Evolutionary conservation across 2,329 filamentous ascomycete species (phyloP).

Genomic region (Decorospora gaudefroyi): DNA sequence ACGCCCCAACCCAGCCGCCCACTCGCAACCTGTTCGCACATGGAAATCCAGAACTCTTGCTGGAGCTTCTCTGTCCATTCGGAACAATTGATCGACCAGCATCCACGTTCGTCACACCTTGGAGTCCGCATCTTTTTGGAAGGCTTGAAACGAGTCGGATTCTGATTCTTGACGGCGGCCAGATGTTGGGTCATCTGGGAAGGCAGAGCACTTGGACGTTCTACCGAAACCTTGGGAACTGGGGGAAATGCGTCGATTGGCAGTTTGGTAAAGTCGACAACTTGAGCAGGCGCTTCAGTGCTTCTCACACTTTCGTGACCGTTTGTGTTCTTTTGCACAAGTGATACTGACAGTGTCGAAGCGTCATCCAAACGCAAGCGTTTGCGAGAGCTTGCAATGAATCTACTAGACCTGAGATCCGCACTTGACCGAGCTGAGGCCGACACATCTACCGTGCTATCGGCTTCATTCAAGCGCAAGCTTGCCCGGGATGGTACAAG

Average conservation of each 20-base stretch:
- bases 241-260: conserved; percentile 34
- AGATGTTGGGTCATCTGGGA: conserved; percentile 38
- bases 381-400: neutral
- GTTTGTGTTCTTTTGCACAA: neutral
- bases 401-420: too few species aligned
- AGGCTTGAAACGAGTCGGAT: conserved; percentile 43
- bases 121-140: conserved; percentile 53
- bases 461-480: neutral
- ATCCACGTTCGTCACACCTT: conserved; percentile 70
- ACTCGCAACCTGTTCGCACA: conserved; percentile 63
- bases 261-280: conserved; percentile 29
- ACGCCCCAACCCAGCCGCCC: conserved; percentile 70
- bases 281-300: neutral
- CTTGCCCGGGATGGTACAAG: too few species aligned
- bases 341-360: neutral
- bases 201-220: conserved; percentile 25
- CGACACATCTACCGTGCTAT: neutral
- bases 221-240: conserved; percentile 27
- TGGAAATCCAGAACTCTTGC: conserved; percentile 63
- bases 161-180: conserved; percentile 33
- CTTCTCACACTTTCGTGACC: neutral
- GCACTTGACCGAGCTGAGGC: neutral
- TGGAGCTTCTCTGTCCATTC: conserved; percentile 59
- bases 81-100: conserved; percentile 70
- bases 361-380: neutral